These are phyloP conservation scores for Paramecium caudatum DNA, from an alignment of 73 alveolate species.

Conservation along the genomic window DNA sequence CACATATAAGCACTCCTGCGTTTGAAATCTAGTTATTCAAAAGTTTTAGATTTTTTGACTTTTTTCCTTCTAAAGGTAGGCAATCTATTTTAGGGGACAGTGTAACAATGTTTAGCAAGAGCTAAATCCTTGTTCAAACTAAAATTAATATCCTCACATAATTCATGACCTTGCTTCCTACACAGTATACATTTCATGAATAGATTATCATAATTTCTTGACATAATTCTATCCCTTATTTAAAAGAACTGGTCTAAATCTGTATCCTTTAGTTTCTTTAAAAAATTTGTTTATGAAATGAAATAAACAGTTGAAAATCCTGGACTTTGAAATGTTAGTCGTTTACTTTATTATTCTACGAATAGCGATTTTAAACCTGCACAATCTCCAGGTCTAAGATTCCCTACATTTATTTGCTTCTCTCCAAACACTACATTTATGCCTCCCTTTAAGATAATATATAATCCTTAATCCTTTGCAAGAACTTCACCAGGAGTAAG, in stretches of 20 bases:
- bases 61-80: neutral
- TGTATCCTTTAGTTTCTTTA: slow-evolving; percentile 12
- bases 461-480: neutral
- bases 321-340: neutral
- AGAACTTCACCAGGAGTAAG: neutral
- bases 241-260: slow-evolving; percentile 32
- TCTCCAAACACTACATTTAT: neutral
- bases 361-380: neutral
- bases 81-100: neutral
- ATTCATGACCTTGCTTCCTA: slow-evolving; percentile 50
- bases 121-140: slow-evolving; percentile 9
- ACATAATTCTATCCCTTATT: slow-evolving; percentile 1
- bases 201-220: neutral
- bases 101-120: neutral
- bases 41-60: neutral
- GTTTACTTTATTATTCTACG: neutral
- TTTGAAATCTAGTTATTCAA: neutral
- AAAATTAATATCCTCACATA: slow-evolving; percentile 15
- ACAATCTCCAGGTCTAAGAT: slow-evolving; percentile 34
- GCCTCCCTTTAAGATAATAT: slow-evolving; percentile 22
- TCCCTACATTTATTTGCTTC: neutral
- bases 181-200: slow-evolving; percentile 52
- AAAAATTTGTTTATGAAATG: neutral
- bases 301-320: slow-evolving; percentile 48
- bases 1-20: slow-evolving; percentile 38